Conservation (phyloP, 768 basidiomycete genomes). For the Amanita jacksonii region DNA sequence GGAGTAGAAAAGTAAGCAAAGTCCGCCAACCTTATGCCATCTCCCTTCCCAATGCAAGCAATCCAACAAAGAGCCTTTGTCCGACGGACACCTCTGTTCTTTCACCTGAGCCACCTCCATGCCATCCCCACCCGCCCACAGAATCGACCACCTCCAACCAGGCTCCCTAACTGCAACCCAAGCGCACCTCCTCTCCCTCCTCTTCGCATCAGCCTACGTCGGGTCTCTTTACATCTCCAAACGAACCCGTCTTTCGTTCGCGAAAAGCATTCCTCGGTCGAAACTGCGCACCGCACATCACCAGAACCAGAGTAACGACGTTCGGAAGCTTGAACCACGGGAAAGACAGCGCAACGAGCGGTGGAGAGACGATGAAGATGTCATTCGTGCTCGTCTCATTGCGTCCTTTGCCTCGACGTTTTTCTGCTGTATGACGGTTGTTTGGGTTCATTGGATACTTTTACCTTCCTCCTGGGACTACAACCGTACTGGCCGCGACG, state of each 20-base stretch:
- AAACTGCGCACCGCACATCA: no score
- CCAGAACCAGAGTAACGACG: no score
- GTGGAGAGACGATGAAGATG: slow-evolving; percentile 76
- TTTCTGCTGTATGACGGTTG: slow-evolving; percentile 44
- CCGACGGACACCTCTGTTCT: no score
- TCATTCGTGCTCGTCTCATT: slow-evolving; percentile 69
- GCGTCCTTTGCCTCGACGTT: slow-evolving; percentile 60
- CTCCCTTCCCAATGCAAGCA: no score
- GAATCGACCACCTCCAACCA: no score
- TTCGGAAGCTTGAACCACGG: slow-evolving; percentile 13
- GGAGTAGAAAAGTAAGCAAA: no score
- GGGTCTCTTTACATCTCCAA: slow-evolving; percentile 7
- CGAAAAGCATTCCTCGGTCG: no score
- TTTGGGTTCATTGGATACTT: slow-evolving; percentile 27
- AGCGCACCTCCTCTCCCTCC: slow-evolving; percentile 6
- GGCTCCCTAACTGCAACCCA: not conserved
- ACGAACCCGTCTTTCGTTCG: slow-evolving; percentile 2
- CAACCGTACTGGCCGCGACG: slow-evolving; percentile 2
- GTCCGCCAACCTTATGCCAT: no score
- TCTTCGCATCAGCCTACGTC: slow-evolving; percentile 5
- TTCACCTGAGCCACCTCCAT: no score
- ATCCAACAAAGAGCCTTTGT: no score
- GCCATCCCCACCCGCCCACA: no score
- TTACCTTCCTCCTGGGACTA: slow-evolving; percentile 5
- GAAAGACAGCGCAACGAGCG: slow-evolving; percentile 28